Evolutionary conservation across 768 basidiomycete species (phyloP), one percentile per base, ranked within the genome.

Genomic region (Russula foetens): DNA sequence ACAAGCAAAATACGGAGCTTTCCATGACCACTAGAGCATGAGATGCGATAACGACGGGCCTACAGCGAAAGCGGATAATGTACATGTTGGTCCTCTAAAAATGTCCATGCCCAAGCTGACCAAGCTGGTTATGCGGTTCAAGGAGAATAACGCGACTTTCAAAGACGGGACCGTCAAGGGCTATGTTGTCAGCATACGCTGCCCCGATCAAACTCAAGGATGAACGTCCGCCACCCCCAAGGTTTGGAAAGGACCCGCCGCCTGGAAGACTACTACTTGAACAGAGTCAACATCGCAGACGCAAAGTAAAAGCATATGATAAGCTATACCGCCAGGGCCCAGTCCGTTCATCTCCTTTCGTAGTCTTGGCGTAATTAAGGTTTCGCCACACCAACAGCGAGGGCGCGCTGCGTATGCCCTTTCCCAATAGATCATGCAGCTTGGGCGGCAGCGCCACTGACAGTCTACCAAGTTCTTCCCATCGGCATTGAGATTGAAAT

Each of bases 221-320:
- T 64, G 92, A 96, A 38, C 97, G 95, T 71, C 95, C 96, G 0
- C 75, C 89, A 0, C 82, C 96, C 0, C 92, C 88, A 43, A 93
- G 87, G 69, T 92, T 84, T 69, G 92, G 91, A 2, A 86, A 90
- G 56, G 96, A 95, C 67, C 74, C 73, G 23, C 93, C 95, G 0
- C 74, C 98, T 98, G 96, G 96, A 95, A 94, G 74, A 94, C 92
- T 0, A 96, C 93, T 19, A 92, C 89, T n/a, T n/a, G n/a, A n/a
- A n/a, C n/a, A n/a, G n/a, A n/a, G n/a, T n/a, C n/a, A n/a, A n/a
- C n/a, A n/a, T n/a, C n/a, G n/a, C n/a, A n/a, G n/a, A n/a, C n/a
- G n/a, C n/a, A n/a, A n/a, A n/a, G n/a, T n/a, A n/a, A n/a, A n/a
- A n/a, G n/a, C n/a, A n/a, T n/a, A n/a, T n/a, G n/a, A n/a, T n/a